These are phyloP conservation scores for Leccinum variabile DNA, from an alignment of 1,284 basidiomycete genomes.

Conservation along the genomic window DNA sequence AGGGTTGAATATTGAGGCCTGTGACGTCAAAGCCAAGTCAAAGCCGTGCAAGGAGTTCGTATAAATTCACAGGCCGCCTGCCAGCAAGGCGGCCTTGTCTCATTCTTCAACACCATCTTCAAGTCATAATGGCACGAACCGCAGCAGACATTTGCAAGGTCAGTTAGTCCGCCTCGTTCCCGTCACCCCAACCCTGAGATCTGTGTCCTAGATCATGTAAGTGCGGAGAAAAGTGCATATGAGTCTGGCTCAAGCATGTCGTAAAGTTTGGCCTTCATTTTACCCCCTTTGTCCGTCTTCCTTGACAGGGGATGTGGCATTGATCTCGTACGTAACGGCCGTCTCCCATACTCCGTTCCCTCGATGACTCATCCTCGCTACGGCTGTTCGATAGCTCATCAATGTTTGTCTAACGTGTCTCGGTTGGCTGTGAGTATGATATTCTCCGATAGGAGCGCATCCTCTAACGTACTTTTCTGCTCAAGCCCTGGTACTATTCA, in stretches of 20 bases:
- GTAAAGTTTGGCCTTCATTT: constrained; percentile 61
- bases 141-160: constrained; percentile 76
- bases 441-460: background rate
- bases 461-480: constrained; percentile 11
- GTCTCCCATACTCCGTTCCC: background rate
- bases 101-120: constrained; percentile 10
- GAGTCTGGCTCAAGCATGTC: constrained; percentile 13
- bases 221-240: constrained; percentile 7
- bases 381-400: constrained; percentile 47
- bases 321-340: constrained; percentile 54
- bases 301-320: constrained; percentile 73
- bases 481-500: constrained; percentile 73
- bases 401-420: constrained; percentile 70
- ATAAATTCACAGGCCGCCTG: constrained; percentile 8
- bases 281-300: constrained; percentile 80
- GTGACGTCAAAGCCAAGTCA: constrained; percentile 29
- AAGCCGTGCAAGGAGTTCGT: background rate
- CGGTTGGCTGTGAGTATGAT: constrained; percentile 61
- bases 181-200: constrained; percentile 5
- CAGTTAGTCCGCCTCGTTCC: background rate
- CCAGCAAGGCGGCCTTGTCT: background rate
- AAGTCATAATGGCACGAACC: constrained; percentile 62
- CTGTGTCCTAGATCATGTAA: constrained; percentile 36
- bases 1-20: constrained; percentile 10
- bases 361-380: constrained; percentile 3